These are phyloP conservation scores for Starmerella kuoi DNA, from an alignment of 805 yeast genomes.

Conservation along the genomic window DNA sequence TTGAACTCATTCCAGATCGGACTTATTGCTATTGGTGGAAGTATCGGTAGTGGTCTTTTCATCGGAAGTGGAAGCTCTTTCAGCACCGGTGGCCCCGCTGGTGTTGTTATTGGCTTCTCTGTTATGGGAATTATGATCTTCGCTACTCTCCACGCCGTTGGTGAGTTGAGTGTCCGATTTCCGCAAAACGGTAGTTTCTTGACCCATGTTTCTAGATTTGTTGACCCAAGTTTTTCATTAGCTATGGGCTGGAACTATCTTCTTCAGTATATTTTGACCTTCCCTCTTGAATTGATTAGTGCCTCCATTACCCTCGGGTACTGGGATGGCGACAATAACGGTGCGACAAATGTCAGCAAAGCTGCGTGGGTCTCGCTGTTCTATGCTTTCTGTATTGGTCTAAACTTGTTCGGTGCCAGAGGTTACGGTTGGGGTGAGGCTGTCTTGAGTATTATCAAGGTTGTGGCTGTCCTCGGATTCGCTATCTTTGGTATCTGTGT, in stretches of 20 bases:
- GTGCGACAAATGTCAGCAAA: slow-evolving; percentile 33
- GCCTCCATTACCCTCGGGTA: slow-evolving; percentile 42
- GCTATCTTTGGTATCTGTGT: slow-evolving; percentile 46
- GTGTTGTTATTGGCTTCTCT: slow-evolving; percentile 46
- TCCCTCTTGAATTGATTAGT: slow-evolving; percentile 53
- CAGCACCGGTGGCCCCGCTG: slow-evolving; percentile 41
- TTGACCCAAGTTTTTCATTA: slow-evolving; percentile 52
- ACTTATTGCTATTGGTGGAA: slow-evolving; percentile 74
- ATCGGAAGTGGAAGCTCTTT: slow-evolving; percentile 42
- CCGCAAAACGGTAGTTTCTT: slow-evolving; percentile 49
- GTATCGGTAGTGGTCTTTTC: slow-evolving; percentile 67
- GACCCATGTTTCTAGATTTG: slow-evolving; percentile 43
- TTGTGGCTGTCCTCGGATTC: slow-evolving; percentile 49
- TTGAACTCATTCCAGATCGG: slow-evolving; percentile 29
- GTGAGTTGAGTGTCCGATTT: slow-evolving; percentile 56
- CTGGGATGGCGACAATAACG: slow-evolving; percentile 35
- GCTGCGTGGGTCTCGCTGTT: slow-evolving; percentile 49
- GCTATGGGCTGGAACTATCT: slow-evolving; percentile 61
- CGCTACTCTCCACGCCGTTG: slow-evolving; percentile 52
- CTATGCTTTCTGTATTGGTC: slow-evolving; percentile 37
- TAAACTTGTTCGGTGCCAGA: slow-evolving; percentile 47
- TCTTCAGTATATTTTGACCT: slow-evolving; percentile 46
- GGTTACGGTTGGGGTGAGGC: slow-evolving; percentile 67
- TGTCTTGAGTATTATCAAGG: slow-evolving; percentile 45
- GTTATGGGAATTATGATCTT: slow-evolving; percentile 53